Percentiles rank a stretch among this genome's conserved stretches.
phyloP scores from a whole-genome alignment of 1,139 yeast species.

The Kazachstania sp. region DNA sequence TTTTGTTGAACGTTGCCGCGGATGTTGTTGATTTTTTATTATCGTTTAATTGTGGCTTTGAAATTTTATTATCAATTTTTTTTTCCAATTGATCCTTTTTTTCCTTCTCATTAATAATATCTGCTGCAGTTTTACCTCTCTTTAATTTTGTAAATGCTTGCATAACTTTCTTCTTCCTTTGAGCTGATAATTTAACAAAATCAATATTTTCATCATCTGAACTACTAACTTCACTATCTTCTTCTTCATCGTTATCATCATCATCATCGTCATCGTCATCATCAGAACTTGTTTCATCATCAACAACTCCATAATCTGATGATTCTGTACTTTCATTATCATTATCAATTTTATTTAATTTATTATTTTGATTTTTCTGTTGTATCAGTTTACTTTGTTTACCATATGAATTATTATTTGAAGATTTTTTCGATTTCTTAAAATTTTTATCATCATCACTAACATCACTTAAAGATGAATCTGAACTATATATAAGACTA shows the following conservation, averaged over 20 bases:
- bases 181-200: slow-evolving; percentile 61
- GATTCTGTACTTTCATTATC: slow-evolving; percentile 18
- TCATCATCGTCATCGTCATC: slow-evolving; percentile 29
- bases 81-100: slow-evolving; percentile 2
- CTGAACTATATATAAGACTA: slow-evolving; percentile 30
- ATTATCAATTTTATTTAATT: slow-evolving; percentile 9
- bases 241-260: slow-evolving; percentile 32
- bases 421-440: slow-evolving; percentile 10
- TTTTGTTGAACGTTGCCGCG: slow-evolving; percentile 1
- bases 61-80: background rate
- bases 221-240: slow-evolving; percentile 40
- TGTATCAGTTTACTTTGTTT: slow-evolving; percentile 29
- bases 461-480: slow-evolving; percentile 27
- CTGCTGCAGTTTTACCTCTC: slow-evolving; percentile 20
- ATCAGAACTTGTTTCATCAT: slow-evolving; percentile 24
- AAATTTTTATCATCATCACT: slow-evolving; percentile 15
- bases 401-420: slow-evolving; percentile 23
- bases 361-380: slow-evolving; percentile 4
- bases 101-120: slow-evolving; percentile 5
- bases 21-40: background rate
- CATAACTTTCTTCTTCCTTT: slow-evolving; percentile 49
- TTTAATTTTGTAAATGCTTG: slow-evolving; percentile 44
- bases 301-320: slow-evolving; percentile 18
- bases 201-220: slow-evolving; percentile 64
- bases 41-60: background rate